phyloP scores from a whole-genome alignment of 176 grass and related monocot species.

The Oryza glumipatula region DNA sequence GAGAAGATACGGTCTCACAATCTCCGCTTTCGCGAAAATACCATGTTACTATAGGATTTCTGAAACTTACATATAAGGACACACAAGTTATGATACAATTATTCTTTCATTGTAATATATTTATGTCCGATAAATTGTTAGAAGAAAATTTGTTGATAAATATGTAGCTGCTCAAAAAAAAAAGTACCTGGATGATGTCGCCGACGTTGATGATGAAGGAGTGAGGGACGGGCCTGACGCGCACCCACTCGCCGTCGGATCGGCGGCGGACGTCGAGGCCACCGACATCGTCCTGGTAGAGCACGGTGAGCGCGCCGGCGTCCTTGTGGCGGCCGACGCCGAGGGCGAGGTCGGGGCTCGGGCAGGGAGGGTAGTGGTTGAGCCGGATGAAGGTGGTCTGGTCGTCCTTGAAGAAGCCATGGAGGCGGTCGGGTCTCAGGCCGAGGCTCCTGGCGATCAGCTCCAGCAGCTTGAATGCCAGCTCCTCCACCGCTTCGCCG shows the following conservation, averaged over 20 bases:
- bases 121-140: too few species aligned
- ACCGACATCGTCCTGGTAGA: constrained; percentile 77
- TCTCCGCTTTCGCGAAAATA: too few species aligned
- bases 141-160: too few species aligned
- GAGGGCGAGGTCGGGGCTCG: constrained; percentile 76
- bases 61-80: too few species aligned
- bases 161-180: too few species aligned
- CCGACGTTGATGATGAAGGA: constrained; percentile 84
- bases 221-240: constrained; percentile 61
- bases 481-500: constrained; percentile 37
- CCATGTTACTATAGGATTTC: too few species aligned
- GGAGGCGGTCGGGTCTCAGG: constrained; percentile 50
- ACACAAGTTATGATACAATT: too few species aligned
- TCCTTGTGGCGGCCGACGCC: constrained; percentile 94
- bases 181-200: constrained; percentile 64
- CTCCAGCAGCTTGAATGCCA: constrained; percentile 71
- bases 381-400: constrained; percentile 70
- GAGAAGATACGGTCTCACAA: too few species aligned
- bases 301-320: constrained; percentile 72
- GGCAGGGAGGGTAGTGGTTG: constrained; percentile 90
- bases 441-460: constrained; percentile 73
- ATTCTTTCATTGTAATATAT: too few species aligned
- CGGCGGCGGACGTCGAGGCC: constrained; percentile 81
- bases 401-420: constrained; percentile 64
- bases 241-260: constrained; percentile 79